Base-by-base conservation (phyloP, 192 early-diverging fungal species). In the Linnemannia elongata region DNA sequence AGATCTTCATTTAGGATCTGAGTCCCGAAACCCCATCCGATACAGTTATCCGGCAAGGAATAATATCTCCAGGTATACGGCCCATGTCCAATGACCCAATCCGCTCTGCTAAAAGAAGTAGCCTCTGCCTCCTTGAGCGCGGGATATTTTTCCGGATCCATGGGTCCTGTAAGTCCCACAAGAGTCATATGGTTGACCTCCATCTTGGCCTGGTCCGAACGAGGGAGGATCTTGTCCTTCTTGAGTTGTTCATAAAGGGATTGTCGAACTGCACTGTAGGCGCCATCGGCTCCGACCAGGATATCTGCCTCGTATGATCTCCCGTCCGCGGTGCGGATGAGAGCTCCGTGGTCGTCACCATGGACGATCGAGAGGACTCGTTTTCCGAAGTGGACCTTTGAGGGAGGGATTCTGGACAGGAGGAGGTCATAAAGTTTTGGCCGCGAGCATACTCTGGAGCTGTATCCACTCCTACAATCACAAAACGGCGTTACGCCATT, bases 221-320 rank as follows among this genome's bases (percentile, higher is more conserved):
- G 1, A 17, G 80, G 80, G 20, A 82, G 18, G 9, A 18, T 12
- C 10, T n/a, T 47, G 17, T 55, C 42, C 17, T 76, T 38, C 6
- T 71, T 42, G n/a, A 82, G 33, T 13, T 76, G 38, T 27, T 76
- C 24, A 15, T 71, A 82, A 15, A 82, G 36, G 0, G 45, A 27
- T 38, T 82, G 74, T 54, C 85, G 80, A 3, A 88, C 76, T 0
- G 44, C 69, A 60, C 80, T 82, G 27, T 79, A 77, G 6, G 78
- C 76, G 38, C 85, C 85, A 76, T 89, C 89, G 1, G 79, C 78
- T 38, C 84, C 88, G 1, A 89, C 84, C n/a, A 89, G 55, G 18
- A 87, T 33, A 52, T 75, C 75, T 17, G 84, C 88, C 55, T 72
- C 68, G 22, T 55, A 18, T 1, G 33, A 24, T 4, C 70, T 57